Base-by-base conservation (phyloP, 2,329 filamentous ascomycete genomes). In the Hypoxylon sp. region DNA sequence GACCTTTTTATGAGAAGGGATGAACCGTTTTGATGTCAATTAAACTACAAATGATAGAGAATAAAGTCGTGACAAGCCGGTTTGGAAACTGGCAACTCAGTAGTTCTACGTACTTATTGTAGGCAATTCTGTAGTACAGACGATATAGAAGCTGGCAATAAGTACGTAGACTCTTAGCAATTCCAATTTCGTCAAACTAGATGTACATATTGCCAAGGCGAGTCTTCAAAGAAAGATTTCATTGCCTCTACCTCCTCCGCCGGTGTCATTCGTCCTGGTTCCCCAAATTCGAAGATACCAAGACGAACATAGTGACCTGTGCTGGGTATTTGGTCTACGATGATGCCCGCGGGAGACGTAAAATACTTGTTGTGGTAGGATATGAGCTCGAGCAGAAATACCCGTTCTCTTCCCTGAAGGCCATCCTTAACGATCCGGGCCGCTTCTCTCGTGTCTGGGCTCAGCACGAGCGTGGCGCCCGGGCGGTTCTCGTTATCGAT, bases 231-330 rank as follows among this genome's bases (percentile, higher is more conserved):
- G n/a, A 63, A 45, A n/a, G 6, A 14, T 24, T 28, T 46, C 26
- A 48, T 48, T 3, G 20, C 22, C 22, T 24, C 26, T 3, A 62
- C 16, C 11, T 48, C 60, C 26, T 12, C 42, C 7, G 11, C 38
- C 2, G 44, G 51, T 38, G 40, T 28, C 16, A 24, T 24, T 4
- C 20, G 2, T 12, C 52, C 38, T 8, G 55, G 56, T 20, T 52
- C 28, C 20, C 61, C 44, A 42, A 54, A 65, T 28, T 68, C 61
- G 26, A 68, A 70, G 30, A 64, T 68, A 7, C 67, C 67, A 20
- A 68, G 48, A 9, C 67, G 67, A 8, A 50, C 50, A 38, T 64
- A 65, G 20, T 20, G 16, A 16, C 33, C 38, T 9, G 36, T 50
- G 26, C 33, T 36, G 3, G 40, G 9, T 8, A 20, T 11, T 9